Percentiles rank a stretch among this genome's conserved stretches.
Evolutionary conservation across 208 protist genomes (phyloP).

Genomic region (Pavlovales sp.): DNA sequence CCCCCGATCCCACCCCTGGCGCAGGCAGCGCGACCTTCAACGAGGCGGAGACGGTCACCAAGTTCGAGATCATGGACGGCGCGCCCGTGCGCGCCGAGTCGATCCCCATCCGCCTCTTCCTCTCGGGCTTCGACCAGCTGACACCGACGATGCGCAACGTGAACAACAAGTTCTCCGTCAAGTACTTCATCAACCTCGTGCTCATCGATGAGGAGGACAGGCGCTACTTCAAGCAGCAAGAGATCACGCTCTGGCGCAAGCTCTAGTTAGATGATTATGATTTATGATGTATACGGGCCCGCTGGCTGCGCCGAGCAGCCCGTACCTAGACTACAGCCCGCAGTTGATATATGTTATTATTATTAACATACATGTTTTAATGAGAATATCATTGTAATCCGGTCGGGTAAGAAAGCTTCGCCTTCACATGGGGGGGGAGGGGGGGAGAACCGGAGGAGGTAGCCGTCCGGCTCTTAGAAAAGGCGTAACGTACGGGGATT

Average conservation of each 20-base stretch:
- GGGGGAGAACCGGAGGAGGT: no score
- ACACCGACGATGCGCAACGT: slow-evolving; percentile 79
- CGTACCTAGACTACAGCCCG: no score
- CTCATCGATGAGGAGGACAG: slow-evolving; percentile 64
- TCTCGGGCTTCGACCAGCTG: slow-evolving; percentile 71
- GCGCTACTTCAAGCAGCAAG: slow-evolving; percentile 67
- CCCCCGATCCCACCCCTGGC: slow-evolving; percentile 30
- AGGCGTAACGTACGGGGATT: no score
- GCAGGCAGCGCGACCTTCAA: slow-evolving; percentile 71
- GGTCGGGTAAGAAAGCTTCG: no score
- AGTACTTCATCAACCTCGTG: slow-evolving; percentile 64
- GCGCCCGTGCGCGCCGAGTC: slow-evolving; percentile 73
- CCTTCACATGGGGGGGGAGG: no score
- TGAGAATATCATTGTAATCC: no score
- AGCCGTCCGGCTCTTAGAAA: no score
- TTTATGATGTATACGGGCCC: no score
- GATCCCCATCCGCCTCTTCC: slow-evolving; percentile 79
- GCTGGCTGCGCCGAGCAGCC: no score
- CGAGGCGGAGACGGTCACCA: slow-evolving; percentile 78
- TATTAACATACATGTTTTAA: no score
- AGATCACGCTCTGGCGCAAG: slow-evolving; percentile 60
- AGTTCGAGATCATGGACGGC: slow-evolving; percentile 87
- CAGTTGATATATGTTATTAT: no score
- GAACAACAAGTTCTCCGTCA: slow-evolving; percentile 71
- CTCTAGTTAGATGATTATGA: no score